Conservation (phyloP, 2,329 filamentous ascomycete species). For the Pseudocercospora cruenta region DNA sequence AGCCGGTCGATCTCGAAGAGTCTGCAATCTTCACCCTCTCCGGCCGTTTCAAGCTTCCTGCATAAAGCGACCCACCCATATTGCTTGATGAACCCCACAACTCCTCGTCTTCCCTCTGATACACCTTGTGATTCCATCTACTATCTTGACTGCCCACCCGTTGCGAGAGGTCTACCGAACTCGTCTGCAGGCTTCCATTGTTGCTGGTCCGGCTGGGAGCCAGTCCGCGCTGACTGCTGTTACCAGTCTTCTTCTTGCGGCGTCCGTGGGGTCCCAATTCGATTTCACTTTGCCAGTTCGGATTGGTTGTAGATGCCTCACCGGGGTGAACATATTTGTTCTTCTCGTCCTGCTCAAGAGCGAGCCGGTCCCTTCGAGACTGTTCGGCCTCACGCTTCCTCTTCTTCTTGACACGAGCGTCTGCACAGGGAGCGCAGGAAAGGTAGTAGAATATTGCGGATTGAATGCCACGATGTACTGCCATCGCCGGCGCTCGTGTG, state of each 20-base stretch:
- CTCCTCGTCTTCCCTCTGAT: slow-evolving; percentile 86
- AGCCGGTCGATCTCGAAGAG: slow-evolving; percentile 17
- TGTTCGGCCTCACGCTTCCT: slow-evolving; percentile 67
- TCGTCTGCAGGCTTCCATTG: slow-evolving; percentile 33
- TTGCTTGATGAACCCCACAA: slow-evolving; percentile 67
- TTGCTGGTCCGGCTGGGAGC: slow-evolving; percentile 44
- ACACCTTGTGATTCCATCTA: slow-evolving; percentile 76
- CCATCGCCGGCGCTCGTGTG: slow-evolving; percentile 31
- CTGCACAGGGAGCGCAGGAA: slow-evolving; percentile 77
- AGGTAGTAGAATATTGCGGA: slow-evolving; percentile 78
- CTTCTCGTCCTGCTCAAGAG: slow-evolving; percentile 64
- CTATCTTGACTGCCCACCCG: slow-evolving; percentile 41
- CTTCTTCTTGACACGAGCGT: slow-evolving; percentile 70
- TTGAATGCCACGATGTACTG: slow-evolving; percentile 59
- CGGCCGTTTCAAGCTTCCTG: slow-evolving; percentile 43
- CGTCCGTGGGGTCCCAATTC: slow-evolving; percentile 68
- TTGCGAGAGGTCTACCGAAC: slow-evolving; percentile 28
- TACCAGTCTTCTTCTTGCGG: slow-evolving; percentile 48
- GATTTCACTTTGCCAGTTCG: slow-evolving; percentile 88
- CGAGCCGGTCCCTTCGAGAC: slow-evolving; percentile 59
- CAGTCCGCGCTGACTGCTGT: slow-evolving; percentile 22
- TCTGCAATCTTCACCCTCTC: slow-evolving; percentile 26
- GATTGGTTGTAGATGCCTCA: slow-evolving; percentile 81
- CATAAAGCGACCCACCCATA: slow-evolving; percentile 26
- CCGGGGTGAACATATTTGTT: slow-evolving; percentile 71